Evolutionary conservation across 108 stramenopile genomes (phyloP).

Genomic region (Nitzschia sp.): DNA sequence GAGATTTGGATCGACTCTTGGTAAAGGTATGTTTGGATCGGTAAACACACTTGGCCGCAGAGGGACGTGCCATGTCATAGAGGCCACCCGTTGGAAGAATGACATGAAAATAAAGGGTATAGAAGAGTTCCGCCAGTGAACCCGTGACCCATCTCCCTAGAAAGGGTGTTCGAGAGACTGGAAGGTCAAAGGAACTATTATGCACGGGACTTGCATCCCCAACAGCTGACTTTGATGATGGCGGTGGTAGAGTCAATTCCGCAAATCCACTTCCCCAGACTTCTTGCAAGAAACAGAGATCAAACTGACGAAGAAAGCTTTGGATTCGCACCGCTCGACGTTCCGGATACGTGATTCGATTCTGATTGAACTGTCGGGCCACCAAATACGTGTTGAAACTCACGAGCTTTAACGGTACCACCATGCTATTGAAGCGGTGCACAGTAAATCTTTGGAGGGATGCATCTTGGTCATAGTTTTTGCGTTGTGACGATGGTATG

Average conservation of each 20-base stretch:
- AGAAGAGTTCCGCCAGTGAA: slow-evolving; percentile 10
- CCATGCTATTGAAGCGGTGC: too few species aligned
- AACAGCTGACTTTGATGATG: slow-evolving; percentile 1
- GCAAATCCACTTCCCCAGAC: slow-evolving; percentile 34
- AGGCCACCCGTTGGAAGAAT: slow-evolving; percentile 32
- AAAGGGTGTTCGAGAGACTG: not conserved
- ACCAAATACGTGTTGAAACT: too few species aligned
- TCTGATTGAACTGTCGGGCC: slow-evolving; percentile 12
- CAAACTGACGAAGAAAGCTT: not conserved
- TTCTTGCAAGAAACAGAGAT: slow-evolving; percentile 29
- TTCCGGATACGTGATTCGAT: slow-evolving; percentile 11
- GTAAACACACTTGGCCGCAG: slow-evolving; percentile 8
- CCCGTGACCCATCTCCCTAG: not conserved
- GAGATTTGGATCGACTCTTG: slow-evolving; percentile 20
- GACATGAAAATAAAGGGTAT: slow-evolving; percentile 21
- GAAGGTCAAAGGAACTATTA: not conserved
- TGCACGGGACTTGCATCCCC: too few species aligned
- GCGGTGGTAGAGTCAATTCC: not conserved
- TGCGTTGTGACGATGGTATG: too few species aligned
- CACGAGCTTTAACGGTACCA: slow-evolving; percentile 12
- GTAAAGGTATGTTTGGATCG: slow-evolving; percentile 32
- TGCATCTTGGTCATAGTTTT: too few species aligned
- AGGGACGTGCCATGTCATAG: slow-evolving; percentile 6
- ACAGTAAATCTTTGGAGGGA: too few species aligned
- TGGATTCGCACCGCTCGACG: slow-evolving; percentile 17